These are phyloP conservation scores for Tagetes patula DNA, from an alignment of 129 eudicot genomes.

Conservation along the genomic window DNA sequence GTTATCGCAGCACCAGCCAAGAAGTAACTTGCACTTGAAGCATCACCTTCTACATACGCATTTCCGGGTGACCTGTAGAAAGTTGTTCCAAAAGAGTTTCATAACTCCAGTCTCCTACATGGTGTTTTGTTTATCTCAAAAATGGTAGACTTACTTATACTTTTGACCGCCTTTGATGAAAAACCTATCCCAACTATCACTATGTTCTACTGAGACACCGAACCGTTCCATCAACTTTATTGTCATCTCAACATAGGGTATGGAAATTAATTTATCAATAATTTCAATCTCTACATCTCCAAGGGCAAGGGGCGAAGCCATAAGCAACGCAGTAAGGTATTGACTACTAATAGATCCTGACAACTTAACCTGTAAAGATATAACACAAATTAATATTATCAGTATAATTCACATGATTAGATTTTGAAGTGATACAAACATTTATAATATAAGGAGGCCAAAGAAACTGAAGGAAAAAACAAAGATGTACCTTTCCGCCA, in stretches of 20 bases:
- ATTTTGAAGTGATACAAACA: background rate
- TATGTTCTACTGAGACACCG: constrained; percentile 85
- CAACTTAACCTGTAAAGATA: constrained; percentile 74
- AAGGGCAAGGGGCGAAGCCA: constrained; percentile 92
- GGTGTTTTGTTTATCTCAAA: background rate
- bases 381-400: constrained; percentile 7
- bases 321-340: constrained; percentile 92
- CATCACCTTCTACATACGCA: constrained; percentile 96
- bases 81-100: constrained; percentile 13
- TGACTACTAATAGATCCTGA: constrained; percentile 98
- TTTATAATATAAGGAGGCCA: background rate
- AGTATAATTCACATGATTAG: background rate
- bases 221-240: constrained; percentile 92
- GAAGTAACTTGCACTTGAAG: constrained; percentile 98
- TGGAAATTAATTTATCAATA: constrained; percentile 82
- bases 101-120: constrained; percentile 8
- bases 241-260: constrained; percentile 98
- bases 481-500: constrained; percentile 81
- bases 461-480: background rate
- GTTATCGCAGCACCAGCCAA: constrained; percentile 96
- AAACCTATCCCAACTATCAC: constrained; percentile 83
- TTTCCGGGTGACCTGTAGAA: constrained; percentile 85
- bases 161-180: constrained; percentile 83
- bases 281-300: constrained; percentile 94
- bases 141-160: constrained; percentile 69